These are phyloP conservation scores for Nakazawaea anatomiae DNA, from an alignment of 805 yeast species.

Conservation along the genomic window DNA sequence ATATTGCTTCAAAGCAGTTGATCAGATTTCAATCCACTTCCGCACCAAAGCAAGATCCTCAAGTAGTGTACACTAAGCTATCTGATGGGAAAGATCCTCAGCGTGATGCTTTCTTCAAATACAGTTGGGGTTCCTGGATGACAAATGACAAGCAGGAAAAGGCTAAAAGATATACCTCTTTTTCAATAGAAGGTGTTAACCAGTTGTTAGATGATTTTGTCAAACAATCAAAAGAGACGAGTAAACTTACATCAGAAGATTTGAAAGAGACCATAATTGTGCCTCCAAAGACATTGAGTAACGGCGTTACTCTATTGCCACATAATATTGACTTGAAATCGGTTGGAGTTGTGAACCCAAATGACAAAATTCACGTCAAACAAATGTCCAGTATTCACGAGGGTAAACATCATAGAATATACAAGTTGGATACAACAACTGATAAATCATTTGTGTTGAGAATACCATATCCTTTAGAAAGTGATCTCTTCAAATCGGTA, in stretches of 20 bases:
- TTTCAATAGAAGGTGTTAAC: conserved; percentile 74
- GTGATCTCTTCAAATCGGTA: conserved; percentile 57
- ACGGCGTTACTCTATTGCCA: conserved; percentile 24
- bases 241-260: conserved; percentile 13
- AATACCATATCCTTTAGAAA: conserved; percentile 75
- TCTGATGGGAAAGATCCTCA: conserved; percentile 61
- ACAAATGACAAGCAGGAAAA: conserved; percentile 71
- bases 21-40: conserved; percentile 4
- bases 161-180: conserved; percentile 69
- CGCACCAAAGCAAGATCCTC: conserved; percentile 2
- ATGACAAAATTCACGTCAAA: conserved; percentile 45
- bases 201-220: conserved; percentile 41
- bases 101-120: conserved; percentile 71
- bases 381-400: conserved; percentile 84
- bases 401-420: conserved; percentile 90
- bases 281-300: conserved; percentile 19
- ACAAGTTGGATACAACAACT: conserved; percentile 60
- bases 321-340: conserved; percentile 39
- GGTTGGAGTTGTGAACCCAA: conserved; percentile 38
- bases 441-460: conserved; percentile 66
- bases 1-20: background rate
- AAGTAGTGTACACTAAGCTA: conserved; percentile 46
- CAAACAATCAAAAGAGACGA: conserved; percentile 28
- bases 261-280: background rate
- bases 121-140: conserved; percentile 95